Base-by-base conservation (phyloP, 2,329 filamentous ascomycete species). In the Cladophialophora carrionii region DNA sequence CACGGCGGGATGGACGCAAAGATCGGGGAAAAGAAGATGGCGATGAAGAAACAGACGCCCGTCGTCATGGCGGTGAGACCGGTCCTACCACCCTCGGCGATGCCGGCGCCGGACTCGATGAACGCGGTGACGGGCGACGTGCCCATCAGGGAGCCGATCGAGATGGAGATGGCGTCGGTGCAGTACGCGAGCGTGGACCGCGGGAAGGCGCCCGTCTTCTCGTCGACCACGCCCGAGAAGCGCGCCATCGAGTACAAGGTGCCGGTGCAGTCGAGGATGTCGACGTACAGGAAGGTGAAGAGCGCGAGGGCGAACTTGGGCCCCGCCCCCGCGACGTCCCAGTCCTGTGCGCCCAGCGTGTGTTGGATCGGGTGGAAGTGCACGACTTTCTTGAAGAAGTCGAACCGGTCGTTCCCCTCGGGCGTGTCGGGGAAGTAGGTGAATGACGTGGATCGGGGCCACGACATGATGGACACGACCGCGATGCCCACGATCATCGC, bases 231-330 rank as follows among this genome's bases (percentile, higher is more conserved):
- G 52, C 90, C 87, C 70, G 88, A 89, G 76, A 94, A 95, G 32
- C 88, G 88, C 20, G 92, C 92, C 91, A 96, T 96, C 22, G 90
- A 90, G 79, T 96, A 96, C 65, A 96, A 80, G 0, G 91, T 96
- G 71, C 91, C 92, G 0, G 92, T 96, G 70, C 87, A 88, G 76
- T 96, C 92, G 52, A 96, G 85, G 67, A 96, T 94, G 73, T 96
- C 92, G 70, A 96, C 91, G 73, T 96, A 96, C 24, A 96, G 83
- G 79, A 96, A 96, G 2, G 92, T 96, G 76, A 96, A 88, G 69
- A 96, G 87, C 0, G 92, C 92, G 57, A 95, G 82, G 31, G 89
- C 90, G 73, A 96, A 96, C 73, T 95, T 88, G 3, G 86, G 86
- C 12, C 89, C 87, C 62, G 91, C 87, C 3, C 81, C 81, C 5